Conservation (phyloP, 179 eudicot species). For the Vitellaria paradoxa region DNA sequence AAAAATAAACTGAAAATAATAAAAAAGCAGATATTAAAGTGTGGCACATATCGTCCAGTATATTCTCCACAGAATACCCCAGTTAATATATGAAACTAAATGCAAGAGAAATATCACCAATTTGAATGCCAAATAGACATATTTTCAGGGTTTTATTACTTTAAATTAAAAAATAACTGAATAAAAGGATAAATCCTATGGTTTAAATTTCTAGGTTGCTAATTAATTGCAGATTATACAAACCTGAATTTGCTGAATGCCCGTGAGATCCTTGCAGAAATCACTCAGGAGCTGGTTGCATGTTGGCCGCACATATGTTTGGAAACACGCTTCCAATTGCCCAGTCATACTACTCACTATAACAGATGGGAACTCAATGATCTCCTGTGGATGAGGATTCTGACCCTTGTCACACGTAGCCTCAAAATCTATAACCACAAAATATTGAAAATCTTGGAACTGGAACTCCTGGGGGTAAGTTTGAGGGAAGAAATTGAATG, state of each 20-base stretch:
- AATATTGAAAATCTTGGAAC: constrained; percentile 78
- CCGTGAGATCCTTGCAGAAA: constrained; percentile 93
- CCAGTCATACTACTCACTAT: constrained; percentile 82
- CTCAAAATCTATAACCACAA: constrained; percentile 97
- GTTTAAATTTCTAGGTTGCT: neutral
- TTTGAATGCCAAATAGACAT: neutral
- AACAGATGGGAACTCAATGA: constrained; percentile 94
- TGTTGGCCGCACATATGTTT: constrained; percentile 82
- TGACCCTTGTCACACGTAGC: constrained; percentile 88
- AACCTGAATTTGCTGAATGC: constrained; percentile 96
- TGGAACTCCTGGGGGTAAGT: constrained; percentile 44
- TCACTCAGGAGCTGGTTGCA: constrained; percentile 70
- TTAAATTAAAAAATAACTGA: neutral
- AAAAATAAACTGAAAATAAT: neutral
- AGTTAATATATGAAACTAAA: too few species aligned
- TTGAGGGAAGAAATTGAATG: constrained; percentile 50
- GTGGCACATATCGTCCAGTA: neutral
- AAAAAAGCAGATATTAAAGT: neutral
- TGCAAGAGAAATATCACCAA: neutral
- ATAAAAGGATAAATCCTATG: neutral
- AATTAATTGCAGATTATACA: neutral
- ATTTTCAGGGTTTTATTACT: neutral
- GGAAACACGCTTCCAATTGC: constrained; percentile 77
- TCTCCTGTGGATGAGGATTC: constrained; percentile 88
- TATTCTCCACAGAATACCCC: neutral